A percentile compares a stretch with the other conserved stretches of the same genome.
Evolutionary conservation across 257 asterid species (phyloP).

Genomic region (Scutellaria minor): DNA sequence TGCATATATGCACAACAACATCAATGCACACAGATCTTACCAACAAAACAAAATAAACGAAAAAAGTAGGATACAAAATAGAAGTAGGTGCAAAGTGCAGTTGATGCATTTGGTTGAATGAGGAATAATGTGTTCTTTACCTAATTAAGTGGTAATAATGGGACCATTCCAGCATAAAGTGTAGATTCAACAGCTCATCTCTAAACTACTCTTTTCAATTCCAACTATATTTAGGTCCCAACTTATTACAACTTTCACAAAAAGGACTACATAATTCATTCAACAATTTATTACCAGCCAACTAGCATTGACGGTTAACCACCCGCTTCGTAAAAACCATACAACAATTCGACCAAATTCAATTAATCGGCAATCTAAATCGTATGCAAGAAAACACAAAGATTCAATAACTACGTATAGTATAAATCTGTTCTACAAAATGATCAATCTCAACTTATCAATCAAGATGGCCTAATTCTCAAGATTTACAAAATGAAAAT

Average conservation of each 20-base stretch:
- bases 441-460: background rate
- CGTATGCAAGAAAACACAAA: background rate
- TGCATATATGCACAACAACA: too few species aligned
- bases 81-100: too few species aligned
- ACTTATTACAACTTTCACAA: slow-evolving; percentile 7
- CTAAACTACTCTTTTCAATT: background rate
- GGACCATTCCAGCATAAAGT: background rate
- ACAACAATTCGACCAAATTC: background rate
- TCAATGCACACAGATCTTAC: too few species aligned
- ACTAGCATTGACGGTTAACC: slow-evolving; percentile 2
- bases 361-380: background rate
- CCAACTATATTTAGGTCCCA: slow-evolving; percentile 31
- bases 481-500: slow-evolving; percentile 28
- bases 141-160: background rate
- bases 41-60: too few species aligned
- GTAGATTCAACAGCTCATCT: background rate
- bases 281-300: slow-evolving; percentile 14
- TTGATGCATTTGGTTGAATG: too few species aligned
- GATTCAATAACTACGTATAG: background rate
- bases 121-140: too few species aligned
- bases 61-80: too few species aligned
- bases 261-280: background rate
- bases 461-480: slow-evolving; percentile 13
- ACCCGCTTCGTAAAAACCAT: background rate
- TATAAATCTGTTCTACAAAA: background rate